Evolutionary conservation across 164 flowering plant genomes (phyloP).

Genomic region (Vitis cinerea): DNA sequence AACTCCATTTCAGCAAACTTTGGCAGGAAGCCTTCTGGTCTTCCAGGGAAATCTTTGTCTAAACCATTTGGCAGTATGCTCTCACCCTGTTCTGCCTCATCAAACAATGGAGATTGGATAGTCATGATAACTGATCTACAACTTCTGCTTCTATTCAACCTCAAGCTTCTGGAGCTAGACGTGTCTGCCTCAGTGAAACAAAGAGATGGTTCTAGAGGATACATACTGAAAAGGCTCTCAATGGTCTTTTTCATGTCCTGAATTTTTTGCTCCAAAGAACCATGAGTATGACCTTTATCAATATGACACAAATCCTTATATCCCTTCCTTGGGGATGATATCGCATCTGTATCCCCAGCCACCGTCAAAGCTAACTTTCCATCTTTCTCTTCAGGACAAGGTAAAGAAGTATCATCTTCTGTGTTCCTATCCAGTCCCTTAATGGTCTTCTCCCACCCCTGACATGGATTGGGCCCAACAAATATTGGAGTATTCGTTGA

Average conservation of each 20-base stretch:
- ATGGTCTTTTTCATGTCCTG: conserved; percentile 41
- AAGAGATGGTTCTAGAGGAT: conserved; percentile 39
- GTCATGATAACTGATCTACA: conserved; percentile 41
- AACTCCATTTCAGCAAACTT: conserved; percentile 25
- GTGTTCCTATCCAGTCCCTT: conserved; percentile 15
- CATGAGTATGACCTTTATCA: conserved; percentile 14
- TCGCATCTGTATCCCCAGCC: conserved; percentile 4
- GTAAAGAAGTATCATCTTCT: conserved; percentile 7
- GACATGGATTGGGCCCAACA: conserved; percentile 37
- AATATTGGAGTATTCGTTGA: conserved; percentile 31
- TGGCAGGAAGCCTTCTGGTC: conserved; percentile 19
- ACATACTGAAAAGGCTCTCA: conserved; percentile 25
- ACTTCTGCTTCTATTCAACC: conserved; percentile 56
- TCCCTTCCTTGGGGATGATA: conserved; percentile 6
- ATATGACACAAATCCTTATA: conserved; percentile 8
- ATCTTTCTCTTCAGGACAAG: conserved; percentile 26
- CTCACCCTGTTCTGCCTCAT: conserved; percentile 24
- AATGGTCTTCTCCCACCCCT: conserved; percentile 41
- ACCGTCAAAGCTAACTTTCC: conserved; percentile 15
- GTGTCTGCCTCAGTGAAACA: conserved; percentile 14
- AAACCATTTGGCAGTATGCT: conserved; percentile 26
- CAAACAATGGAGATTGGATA: conserved; percentile 16
- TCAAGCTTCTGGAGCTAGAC: conserved; percentile 23
- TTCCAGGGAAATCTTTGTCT: conserved; percentile 34
- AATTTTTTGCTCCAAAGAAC: conserved; percentile 36